phyloP scores from a whole-genome alignment of 495 filamentous ascomycete genomes.

The Penicillium atrosanguineum region DNA sequence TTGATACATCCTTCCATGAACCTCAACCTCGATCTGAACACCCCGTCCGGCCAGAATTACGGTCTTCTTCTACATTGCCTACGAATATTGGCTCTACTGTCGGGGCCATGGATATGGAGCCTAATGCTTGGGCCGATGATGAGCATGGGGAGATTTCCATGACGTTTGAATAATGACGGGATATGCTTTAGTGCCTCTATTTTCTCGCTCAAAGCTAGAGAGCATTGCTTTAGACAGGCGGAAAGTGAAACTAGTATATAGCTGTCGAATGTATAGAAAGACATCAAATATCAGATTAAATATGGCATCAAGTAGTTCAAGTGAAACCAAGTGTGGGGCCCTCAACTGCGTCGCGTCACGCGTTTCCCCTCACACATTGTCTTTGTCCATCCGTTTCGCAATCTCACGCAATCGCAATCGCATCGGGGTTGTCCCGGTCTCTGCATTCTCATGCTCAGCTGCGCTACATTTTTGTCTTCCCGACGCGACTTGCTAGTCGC shows the following conservation, averaged over 20 bases:
- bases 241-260: slow-evolving; percentile 9
- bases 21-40: slow-evolving; percentile 20
- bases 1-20: slow-evolving; percentile 60
- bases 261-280: slow-evolving; percentile 13
- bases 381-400: neutral
- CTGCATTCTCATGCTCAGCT: neutral
- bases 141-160: slow-evolving; percentile 61
- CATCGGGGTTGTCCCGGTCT: neutral
- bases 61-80: slow-evolving; percentile 40
- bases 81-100: slow-evolving; percentile 23
- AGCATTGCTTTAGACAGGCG: slow-evolving; percentile 15
- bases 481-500: slow-evolving; percentile 1
- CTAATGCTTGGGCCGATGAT: slow-evolving; percentile 82
- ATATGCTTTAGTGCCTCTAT: slow-evolving; percentile 8
- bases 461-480: neutral
- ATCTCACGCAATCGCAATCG: neutral
- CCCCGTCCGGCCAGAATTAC: slow-evolving; percentile 37
- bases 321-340: neutral
- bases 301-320: neutral
- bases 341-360: slow-evolving; percentile 5
- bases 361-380: slow-evolving; percentile 9
- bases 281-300: neutral
- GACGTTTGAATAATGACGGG: slow-evolving; percentile 52
- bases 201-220: neutral
- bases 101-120: slow-evolving; percentile 49